Base-by-base conservation (phyloP, 495 filamentous ascomycete genomes). In the Cryomyces minteri region DNA sequence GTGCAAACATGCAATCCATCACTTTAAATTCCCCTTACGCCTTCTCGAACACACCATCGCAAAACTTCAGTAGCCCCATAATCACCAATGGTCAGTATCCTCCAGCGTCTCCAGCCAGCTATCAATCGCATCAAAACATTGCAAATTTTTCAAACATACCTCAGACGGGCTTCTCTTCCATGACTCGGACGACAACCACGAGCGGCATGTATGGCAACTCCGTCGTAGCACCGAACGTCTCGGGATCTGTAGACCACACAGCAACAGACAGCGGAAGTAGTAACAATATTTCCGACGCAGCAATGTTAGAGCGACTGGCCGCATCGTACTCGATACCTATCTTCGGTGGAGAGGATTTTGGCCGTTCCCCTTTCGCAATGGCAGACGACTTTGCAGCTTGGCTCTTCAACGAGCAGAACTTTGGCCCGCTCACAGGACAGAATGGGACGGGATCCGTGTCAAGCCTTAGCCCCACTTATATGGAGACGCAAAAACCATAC, bases 381-480 rank as follows among this genome's bases (percentile, higher is more conserved):
- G 80, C 84, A 6, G 88, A 94, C 53, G 87, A 93, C 58, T 94
- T 94, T 59, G 77, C 88, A 32, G 82, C 82, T 12, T 94, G 83
- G 71, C 66, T 95, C 25, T 94, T 96, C 64, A 88, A 82, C 55
- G 82, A 81, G 29, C 59, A 72, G 31, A 45, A 52, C 38, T 49
- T 55, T 33, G 44, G 41, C 4, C 48, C 53, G 6, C 48, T 48
- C 14, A 42, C 47, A 9, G 52, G 54, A 11, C 54, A 54, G 5
- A 57, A 53, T 51, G 51, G 48, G 5, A 49, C 53, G 36, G 10
- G 10, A 11, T 33, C 43, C 10, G 5, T 18, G 6, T 48, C 36
- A 29, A 39, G 38, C 4, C 12, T 53, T 6, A 38, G 55, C 34
- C 59, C 67, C 48, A 66, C 50, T 8, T 44, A 43, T 39, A 5